Evolutionary conservation across 139 green algal species (phyloP).

Genomic region (Medakamo hakoo): DNA sequence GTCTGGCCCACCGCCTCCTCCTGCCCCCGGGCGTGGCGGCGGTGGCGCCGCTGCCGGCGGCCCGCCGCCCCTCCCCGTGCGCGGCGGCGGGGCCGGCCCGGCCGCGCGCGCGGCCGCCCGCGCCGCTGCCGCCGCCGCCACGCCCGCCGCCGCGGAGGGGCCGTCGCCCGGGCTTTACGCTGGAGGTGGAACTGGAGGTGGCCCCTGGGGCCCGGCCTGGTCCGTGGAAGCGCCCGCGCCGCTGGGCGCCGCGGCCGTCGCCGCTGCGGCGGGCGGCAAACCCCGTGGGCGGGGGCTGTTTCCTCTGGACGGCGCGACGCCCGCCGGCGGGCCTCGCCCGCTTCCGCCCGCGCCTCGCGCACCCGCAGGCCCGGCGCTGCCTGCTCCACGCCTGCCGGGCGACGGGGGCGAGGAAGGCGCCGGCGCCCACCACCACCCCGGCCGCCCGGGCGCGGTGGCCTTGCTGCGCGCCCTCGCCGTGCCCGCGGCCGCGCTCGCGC

Average conservation of each 20-base stretch:
- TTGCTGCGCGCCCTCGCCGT: slow-evolving; percentile 44
- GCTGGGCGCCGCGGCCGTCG: slow-evolving; percentile 5
- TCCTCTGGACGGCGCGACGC: too few relatives aligned
- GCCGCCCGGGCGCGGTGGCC: slow-evolving; percentile 19
- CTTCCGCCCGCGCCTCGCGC: slow-evolving; percentile 1
- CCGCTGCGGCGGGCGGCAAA: not conserved
- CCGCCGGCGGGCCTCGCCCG: too few relatives aligned
- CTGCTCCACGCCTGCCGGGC: slow-evolving; percentile 4
- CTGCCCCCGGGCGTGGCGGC: not conserved
- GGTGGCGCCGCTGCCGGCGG: not conserved
- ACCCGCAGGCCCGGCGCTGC: not conserved
- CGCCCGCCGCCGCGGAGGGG: too few relatives aligned
- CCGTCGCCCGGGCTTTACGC: too few relatives aligned
- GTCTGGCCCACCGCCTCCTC: slow-evolving; percentile 2
- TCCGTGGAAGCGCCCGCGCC: slow-evolving; percentile 8
- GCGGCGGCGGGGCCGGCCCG: not conserved
- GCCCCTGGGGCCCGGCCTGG: slow-evolving; percentile 7
- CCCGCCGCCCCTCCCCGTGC: not conserved
- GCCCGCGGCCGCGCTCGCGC: slow-evolving; percentile 28
- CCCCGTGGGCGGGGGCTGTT: not conserved
- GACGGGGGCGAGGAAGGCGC: too few relatives aligned
- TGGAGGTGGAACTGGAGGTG: not conserved
- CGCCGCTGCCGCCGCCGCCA: slow-evolving; percentile 11
- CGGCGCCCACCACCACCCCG: slow-evolving; percentile 6
- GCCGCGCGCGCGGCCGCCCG: not conserved